Evolutionary conservation across 345 rosid species (phyloP), one percentile per base, ranked within the genome.

Genomic region (Eucalyptus dawsonii): DNA sequence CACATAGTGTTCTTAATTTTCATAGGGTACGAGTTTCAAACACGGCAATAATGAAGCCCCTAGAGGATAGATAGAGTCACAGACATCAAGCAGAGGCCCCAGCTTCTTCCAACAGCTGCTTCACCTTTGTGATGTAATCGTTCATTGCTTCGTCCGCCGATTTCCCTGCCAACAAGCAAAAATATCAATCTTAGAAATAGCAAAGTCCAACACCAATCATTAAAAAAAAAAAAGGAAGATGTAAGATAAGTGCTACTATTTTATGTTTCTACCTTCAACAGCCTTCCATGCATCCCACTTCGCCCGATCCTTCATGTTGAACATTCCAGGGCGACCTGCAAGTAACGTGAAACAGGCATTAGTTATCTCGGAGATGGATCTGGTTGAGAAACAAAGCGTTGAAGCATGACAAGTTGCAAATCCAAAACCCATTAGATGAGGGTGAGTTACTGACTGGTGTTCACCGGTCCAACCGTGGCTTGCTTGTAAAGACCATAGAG

Each of bases 241-340:
- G 14, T 56, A 86, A 50, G 87, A n/a, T 15, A 86, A 86, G 37
- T 31, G 50, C 34, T 49, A 27, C 9, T 45, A 47, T 86, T 86
- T 49, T 49, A 49, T 31, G 44, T 58, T 37, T 60, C 53, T 88
- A 97, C 99, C 96, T 95, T 98, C 98, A 91, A 95, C 97, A 67
- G 96, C 94, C 94, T 98, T 98, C 99, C 99, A 98, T 42, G 99
- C 99, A 90, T 98, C 99, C 99, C 99, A 98, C 93, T 98, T 98
- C 4, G 97, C 96, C 89, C 94, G 95, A 29, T 96, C 99, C 95
- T 91, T 97, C 95, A 90, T 86, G 96, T 81, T 92, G 91, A 98
- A 96, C 60, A 97, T 93, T 89, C 99, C 99, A 91, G 99, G 99
- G 62, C 99, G 98, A 89, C 90, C 99, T 98, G 91, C 88, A 83